phyloP scores from a whole-genome alignment of 202 grass and related monocot species.

The Zizania palustris region DNA sequence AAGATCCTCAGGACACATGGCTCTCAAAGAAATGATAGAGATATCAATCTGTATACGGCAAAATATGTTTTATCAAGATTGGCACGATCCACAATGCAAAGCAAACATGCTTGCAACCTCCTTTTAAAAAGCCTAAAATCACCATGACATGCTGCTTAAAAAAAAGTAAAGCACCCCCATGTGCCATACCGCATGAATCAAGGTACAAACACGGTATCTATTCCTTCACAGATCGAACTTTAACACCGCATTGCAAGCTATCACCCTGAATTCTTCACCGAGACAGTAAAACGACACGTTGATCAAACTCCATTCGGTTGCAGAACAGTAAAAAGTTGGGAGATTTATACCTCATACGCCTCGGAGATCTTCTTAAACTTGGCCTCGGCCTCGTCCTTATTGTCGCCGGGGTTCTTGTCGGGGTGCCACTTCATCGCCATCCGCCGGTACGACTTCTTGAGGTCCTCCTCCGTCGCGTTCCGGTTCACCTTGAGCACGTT shows the following conservation, averaged over 20 bases:
- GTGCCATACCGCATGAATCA: too few relatives aligned
- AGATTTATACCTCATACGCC: slow-evolving; percentile 75
- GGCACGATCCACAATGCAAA: neutral
- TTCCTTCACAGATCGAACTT: neutral
- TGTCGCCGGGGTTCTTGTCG: slow-evolving; percentile 89
- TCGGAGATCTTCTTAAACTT: slow-evolving; percentile 95
- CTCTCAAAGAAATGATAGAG: neutral
- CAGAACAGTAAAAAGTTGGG: neutral
- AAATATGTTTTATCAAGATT: neutral
- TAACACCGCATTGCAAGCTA: neutral
- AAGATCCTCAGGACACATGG: neutral
- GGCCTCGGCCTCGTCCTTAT: slow-evolving; percentile 77
- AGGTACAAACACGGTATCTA: too few relatives aligned
- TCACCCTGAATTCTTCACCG: neutral
- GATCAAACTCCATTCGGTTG: neutral
- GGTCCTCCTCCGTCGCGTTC: slow-evolving; percentile 75
- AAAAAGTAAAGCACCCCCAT: too few relatives aligned
- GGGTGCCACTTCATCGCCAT: slow-evolving; percentile 93
- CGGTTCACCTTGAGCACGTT: slow-evolving; percentile 87
- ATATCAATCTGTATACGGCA: neutral
- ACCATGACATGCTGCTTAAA: neutral
- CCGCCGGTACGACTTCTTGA: slow-evolving; percentile 84
- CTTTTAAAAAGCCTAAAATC: neutral
- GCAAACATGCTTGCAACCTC: neutral
- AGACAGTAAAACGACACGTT: neutral